Percentiles rank a stretch among this genome's conserved stretches.
Conservation (phyloP, 148 eudicot genomes). For the Vaccinium myrtillus region DNA sequence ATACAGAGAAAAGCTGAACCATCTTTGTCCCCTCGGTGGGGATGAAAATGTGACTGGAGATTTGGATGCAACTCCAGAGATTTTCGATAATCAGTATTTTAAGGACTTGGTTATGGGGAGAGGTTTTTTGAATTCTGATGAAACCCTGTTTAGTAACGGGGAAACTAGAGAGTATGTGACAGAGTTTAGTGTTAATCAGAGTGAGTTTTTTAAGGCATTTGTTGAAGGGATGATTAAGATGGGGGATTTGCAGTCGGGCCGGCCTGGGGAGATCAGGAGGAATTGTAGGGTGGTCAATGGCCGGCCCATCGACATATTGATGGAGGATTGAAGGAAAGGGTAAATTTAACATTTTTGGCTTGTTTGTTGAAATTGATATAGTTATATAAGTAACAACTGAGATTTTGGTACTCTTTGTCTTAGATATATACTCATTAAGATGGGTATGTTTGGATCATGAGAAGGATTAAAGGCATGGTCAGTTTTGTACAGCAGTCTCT, state of each 20-base stretch:
- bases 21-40: slow-evolving; percentile 62
- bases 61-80: slow-evolving; percentile 67
- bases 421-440: background rate
- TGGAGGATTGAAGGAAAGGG: slow-evolving; percentile 4
- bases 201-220: slow-evolving; percentile 60
- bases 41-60: slow-evolving; percentile 70
- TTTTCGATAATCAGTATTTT: slow-evolving; percentile 79
- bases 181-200: slow-evolving; percentile 46
- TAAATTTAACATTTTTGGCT: background rate
- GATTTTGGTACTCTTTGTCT: background rate
- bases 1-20: slow-evolving; percentile 47
- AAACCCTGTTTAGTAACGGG: slow-evolving; percentile 44
- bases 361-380: background rate
- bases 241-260: slow-evolving; percentile 77
- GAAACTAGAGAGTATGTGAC: slow-evolving; percentile 58
- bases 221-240: slow-evolving; percentile 76
- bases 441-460: background rate
- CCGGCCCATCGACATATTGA: slow-evolving; percentile 15
- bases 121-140: slow-evolving; percentile 83
- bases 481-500: background rate
- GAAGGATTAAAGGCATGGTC: background rate
- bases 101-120: slow-evolving; percentile 72
- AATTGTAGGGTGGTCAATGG: slow-evolving; percentile 57
- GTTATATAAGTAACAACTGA: background rate
- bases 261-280: slow-evolving; percentile 68